Conservation (phyloP, 148 eudicot species). For the Silene latifolia region DNA sequence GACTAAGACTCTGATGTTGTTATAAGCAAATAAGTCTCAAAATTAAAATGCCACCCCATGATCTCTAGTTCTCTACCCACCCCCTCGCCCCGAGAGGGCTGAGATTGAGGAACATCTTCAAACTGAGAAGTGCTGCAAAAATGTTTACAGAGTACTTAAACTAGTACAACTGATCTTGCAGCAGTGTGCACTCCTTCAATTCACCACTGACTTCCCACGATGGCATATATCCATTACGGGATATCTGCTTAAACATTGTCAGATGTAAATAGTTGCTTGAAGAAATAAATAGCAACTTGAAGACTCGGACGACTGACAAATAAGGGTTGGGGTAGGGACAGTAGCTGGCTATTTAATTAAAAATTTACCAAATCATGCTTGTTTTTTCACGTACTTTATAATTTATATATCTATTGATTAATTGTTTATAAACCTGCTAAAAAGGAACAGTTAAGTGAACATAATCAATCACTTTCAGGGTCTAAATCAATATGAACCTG, state of each 20-base stretch:
- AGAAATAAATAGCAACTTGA: background rate
- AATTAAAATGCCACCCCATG: background rate
- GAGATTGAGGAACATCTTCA: background rate
- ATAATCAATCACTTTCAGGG: background rate
- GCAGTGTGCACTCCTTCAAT: background rate
- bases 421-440: background rate
- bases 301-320: background rate
- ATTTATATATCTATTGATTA: too few relatives aligned
- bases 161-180: background rate
- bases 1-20: too few relatives aligned
- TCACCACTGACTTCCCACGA: background rate
- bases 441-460: background rate
- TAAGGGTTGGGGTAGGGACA: too few relatives aligned
- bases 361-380: background rate
- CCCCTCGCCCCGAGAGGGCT: background rate
- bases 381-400: background rate
- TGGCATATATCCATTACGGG: conserved; percentile 2
- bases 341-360: too few relatives aligned
- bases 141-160: background rate
- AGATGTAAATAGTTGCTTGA: background rate
- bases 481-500: background rate
- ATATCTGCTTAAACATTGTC: background rate
- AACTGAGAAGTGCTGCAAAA: background rate
- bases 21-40: background rate
- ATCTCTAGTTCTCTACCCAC: background rate